phyloP scores from a whole-genome alignment of 108 stramenopile genomes.

The Pseudonitzschia multistriata region DNA sequence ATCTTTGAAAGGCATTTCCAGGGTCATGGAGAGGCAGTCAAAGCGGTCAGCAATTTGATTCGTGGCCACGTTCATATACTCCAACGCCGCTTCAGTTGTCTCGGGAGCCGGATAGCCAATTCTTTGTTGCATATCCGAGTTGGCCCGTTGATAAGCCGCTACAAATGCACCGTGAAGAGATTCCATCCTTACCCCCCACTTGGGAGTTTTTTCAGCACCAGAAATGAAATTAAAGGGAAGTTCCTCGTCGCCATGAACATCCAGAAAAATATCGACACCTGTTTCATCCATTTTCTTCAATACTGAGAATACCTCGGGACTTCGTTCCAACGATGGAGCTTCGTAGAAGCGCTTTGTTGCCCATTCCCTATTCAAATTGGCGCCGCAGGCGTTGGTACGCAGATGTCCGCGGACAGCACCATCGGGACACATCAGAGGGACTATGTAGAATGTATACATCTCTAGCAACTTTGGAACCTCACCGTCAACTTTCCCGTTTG shows the following conservation, averaged over 20 bases:
- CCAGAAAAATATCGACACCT: conserved; percentile 82
- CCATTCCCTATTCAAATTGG: conserved; percentile 90
- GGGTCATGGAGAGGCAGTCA: conserved; percentile 74
- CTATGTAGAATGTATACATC: conserved; percentile 77
- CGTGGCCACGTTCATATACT: conserved; percentile 74
- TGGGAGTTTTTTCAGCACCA: conserved; percentile 67
- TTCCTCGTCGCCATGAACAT: conserved; percentile 90
- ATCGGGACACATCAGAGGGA: conserved; percentile 87
- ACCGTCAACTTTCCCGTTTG: conserved; percentile 31
- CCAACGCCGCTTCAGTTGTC: conserved; percentile 32
- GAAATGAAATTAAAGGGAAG: conserved; percentile 80
- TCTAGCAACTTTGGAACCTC: conserved; percentile 51
- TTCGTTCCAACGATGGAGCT: conserved; percentile 75
- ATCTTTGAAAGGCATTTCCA: conserved; percentile 92
- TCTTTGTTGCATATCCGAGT: conserved; percentile 74
- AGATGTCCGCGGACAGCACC: conserved; percentile 76
- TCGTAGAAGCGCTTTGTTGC: conserved; percentile 60
- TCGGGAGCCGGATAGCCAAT: conserved; percentile 69
- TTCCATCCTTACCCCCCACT: conserved; percentile 67
- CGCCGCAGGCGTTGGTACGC: conserved; percentile 76
- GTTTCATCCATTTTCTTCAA: conserved; percentile 79
- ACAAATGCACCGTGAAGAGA: conserved; percentile 80
- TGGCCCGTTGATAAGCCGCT: conserved; percentile 61
- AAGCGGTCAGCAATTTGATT: conserved; percentile 79
- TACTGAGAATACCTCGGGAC: conserved; percentile 81